Conservation (phyloP, 2,329 filamentous ascomycete genomes). For the Neofusicoccum sp. region DNA sequence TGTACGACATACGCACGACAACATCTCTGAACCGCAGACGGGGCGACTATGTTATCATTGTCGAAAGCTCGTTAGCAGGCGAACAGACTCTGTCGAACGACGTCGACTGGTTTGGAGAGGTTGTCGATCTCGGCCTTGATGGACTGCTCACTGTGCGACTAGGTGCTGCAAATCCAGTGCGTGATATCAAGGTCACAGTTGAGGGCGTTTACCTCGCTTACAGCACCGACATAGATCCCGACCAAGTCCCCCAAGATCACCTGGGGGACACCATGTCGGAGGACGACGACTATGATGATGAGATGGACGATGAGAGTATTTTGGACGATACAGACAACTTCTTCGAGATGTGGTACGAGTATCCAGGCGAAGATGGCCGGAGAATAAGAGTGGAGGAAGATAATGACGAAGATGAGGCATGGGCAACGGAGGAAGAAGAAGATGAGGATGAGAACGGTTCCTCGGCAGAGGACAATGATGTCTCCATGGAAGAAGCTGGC, state of each 20-base stretch:
- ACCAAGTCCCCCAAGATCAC: constrained; percentile 23
- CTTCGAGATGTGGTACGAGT: constrained; percentile 28
- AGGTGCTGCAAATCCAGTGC: constrained; percentile 47
- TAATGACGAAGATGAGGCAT: constrained; percentile 32
- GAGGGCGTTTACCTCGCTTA: constrained; percentile 52
- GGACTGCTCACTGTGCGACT: constrained; percentile 56
- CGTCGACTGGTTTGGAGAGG: constrained; percentile 56
- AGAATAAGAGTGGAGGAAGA: constrained; percentile 29
- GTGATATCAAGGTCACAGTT: constrained; percentile 49
- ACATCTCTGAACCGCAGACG: constrained; percentile 48
- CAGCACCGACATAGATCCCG: constrained; percentile 41
- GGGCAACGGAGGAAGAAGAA: constrained; percentile 25
- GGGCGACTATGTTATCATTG: constrained; percentile 54
- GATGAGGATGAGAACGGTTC: constrained; percentile 33
- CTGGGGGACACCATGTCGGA: constrained; percentile 22
- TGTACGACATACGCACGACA: constrained; percentile 57
- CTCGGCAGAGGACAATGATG: constrained; percentile 38
- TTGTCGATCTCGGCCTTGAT: constrained; percentile 54
- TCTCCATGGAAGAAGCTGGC: constrained; percentile 30
- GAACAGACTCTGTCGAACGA: not conserved
- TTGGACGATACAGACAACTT: constrained; percentile 20
- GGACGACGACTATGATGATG: constrained; percentile 19
- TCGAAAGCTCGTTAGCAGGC: not conserved
- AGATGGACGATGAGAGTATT: constrained; percentile 19
- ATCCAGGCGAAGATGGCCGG: constrained; percentile 35